A percentile compares a stretch with the other conserved stretches of the same genome.
These are phyloP conservation scores for Penicillium tannophilum DNA, from an alignment of 495 filamentous ascomycete genomes.

Conservation along the genomic window DNA sequence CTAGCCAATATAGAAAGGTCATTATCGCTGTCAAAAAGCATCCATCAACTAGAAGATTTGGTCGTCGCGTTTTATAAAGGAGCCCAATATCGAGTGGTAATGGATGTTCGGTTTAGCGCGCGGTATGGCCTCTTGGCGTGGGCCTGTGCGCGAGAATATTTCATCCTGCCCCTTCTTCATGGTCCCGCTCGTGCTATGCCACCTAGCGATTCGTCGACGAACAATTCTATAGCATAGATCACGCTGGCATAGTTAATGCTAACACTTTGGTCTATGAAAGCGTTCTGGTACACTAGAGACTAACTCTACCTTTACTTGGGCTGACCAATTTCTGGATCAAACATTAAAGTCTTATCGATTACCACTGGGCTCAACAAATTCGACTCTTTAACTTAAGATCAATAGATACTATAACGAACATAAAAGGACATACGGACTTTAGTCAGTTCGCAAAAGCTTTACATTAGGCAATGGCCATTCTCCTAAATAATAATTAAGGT, in stretches of 20 bases:
- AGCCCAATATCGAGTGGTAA: not conserved
- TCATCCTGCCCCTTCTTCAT: not conserved
- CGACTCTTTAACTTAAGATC: not conserved
- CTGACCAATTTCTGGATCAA: too few relatives aligned
- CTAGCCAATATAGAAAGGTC: conserved; percentile 1
- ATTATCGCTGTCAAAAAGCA: conserved; percentile 2
- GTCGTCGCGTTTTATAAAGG: not conserved
- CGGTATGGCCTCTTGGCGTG: not conserved
- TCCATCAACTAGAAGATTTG: not conserved
- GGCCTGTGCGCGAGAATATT: not conserved
- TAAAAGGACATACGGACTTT: not conserved
- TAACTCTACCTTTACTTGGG: not conserved
- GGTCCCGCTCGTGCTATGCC: not conserved
- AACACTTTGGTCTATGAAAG: not conserved
- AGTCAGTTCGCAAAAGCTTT: not conserved
- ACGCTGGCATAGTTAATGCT: not conserved
- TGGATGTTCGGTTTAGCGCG: not conserved
- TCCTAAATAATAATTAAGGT: not conserved
- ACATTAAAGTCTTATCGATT: not conserved
- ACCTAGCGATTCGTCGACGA: not conserved
- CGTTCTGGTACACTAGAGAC: not conserved
- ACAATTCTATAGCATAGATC: not conserved
- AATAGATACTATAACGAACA: not conserved
- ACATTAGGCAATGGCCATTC: not conserved
- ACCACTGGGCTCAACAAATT: not conserved